Evolutionary conservation across 2,329 filamentous ascomycete genomes (phyloP), one percentile per base, ranked within the genome.

Genomic region (Lachnellula subtilissima): DNA sequence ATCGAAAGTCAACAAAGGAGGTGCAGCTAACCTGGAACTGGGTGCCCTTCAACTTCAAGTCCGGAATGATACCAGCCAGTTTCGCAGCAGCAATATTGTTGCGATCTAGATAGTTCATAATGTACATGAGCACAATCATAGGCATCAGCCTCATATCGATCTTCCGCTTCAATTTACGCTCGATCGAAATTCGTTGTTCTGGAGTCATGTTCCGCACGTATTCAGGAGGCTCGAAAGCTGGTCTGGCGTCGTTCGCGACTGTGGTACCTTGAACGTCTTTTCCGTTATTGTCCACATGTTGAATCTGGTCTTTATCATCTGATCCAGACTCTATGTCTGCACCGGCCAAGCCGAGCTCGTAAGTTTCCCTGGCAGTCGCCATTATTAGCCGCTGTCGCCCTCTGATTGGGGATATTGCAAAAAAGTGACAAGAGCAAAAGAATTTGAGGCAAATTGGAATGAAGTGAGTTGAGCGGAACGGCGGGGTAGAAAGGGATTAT

Each of bases 111-210:
- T 86, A 87, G 64, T 87, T 88, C 74, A 88, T 74, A 62, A 88
- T 84, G 62, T 87, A 89, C 77, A 89, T 87, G 48, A 88, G 63
- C 52, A 88, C 81, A 43, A 88, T 75, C 72, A 85, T 84, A 0
- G 86, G 86, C 64, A 90, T 74, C 32, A 89, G 69, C 51, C 85
- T 74, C 8, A 80, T 62, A 67, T 90, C 87, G 53, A 89, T 82
- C 69, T 87, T 89, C 58, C 79, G 76, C 56, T 79, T 75, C 51
- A 90, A 70, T 50, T 75, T 78, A 56, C 72, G 75, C 67, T 90
- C 86, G 1, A 82, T 73, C 5, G 67, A 64, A 0, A 68, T 54
- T 39, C 81, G 76, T 61, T 83, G 73, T 60, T 83, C 81, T 1
- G 74, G 72, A 2, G 76, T 75, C 64, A 85, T 72, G 48, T 75